phyloP scores from a whole-genome alignment of 805 yeast species.

The Saccharomyces kudriavzevii region DNA sequence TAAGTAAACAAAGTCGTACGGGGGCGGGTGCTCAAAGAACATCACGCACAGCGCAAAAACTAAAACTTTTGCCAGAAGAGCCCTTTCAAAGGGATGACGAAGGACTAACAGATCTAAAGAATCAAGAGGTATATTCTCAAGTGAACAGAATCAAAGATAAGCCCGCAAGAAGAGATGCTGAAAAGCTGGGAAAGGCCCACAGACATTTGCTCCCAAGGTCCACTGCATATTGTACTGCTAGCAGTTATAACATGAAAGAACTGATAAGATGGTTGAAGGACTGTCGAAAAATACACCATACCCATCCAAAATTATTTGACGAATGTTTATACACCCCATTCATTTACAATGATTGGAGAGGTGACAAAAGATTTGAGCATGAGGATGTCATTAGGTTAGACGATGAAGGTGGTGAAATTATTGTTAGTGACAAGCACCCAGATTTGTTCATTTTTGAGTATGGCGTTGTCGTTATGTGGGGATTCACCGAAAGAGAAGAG shows the following conservation, averaged over 20 bases:
- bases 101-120: slow-evolving; percentile 9
- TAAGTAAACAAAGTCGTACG: background rate
- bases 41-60: slow-evolving; percentile 64
- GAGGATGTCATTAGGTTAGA: slow-evolving; percentile 60
- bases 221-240: slow-evolving; percentile 93
- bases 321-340: slow-evolving; percentile 94
- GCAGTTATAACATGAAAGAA: slow-evolving; percentile 84
- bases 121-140: slow-evolving; percentile 68
- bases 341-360: slow-evolving; percentile 70
- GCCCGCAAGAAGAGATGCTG: slow-evolving; percentile 90
- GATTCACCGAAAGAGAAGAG: slow-evolving; percentile 80
- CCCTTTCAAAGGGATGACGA: slow-evolving; percentile 28
- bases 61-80: slow-evolving; percentile 62
- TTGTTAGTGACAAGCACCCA: slow-evolving; percentile 64
- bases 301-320: slow-evolving; percentile 82
- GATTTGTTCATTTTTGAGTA: slow-evolving; percentile 89
- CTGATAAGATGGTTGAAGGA: slow-evolving; percentile 78
- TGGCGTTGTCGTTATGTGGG: slow-evolving; percentile 98
- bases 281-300: slow-evolving; percentile 60
- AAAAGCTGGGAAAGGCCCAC: slow-evolving; percentile 68
- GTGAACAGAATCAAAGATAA: slow-evolving; percentile 76
- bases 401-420: slow-evolving; percentile 93
- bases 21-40: slow-evolving; percentile 57
- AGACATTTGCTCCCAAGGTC: slow-evolving; percentile 83
- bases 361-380: slow-evolving; percentile 36